Evolutionary conservation across 2,329 filamentous ascomycete genomes (phyloP), one percentile per base, ranked within the genome.

Genomic region (Penicillium hordei): DNA sequence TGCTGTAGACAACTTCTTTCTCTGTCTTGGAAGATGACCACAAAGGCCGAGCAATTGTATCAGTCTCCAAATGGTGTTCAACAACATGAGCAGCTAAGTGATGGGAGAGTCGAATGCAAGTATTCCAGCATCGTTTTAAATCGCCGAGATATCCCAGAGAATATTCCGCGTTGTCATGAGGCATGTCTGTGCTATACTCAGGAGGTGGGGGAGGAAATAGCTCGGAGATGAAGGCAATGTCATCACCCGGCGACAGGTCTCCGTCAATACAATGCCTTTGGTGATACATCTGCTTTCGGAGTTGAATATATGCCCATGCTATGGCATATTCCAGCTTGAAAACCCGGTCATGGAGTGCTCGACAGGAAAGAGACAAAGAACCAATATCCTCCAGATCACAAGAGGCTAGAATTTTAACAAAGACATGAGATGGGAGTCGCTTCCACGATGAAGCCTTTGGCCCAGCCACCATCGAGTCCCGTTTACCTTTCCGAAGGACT

Each of bases 141-240:
- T 69, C 66, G 4, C 60, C 58, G 17, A 70, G 43, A 49, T 70
- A 70, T 13, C 59, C 65, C 21, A 70, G 59, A n/a, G 66, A 65
- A 44, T 70, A 68, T n/a, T 65, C 60, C 13, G 64, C 65, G 25
- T 61, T 60, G 34, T 60, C 61, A n/a, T 66, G 60, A 10, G 44
- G 43, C 10, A 56, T 42, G 13, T 42, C 61, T 10, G 51, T n/a
- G 4, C 63, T 54, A 34, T 70, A 70, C 10, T 66, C 60, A 21
- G 68, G 67, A 25, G 68, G 68, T 0, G 66, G 65, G 9, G 68
- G 67, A 12, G 68, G 67, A 5, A 70, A 70, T 19, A 70, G 50
- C 15, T 64, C 60, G 1, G 65, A 62, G 19, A 70, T 65, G 48
- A 70, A 70, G 15, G 64, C 60, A 13, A 70, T 50, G 17, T 69